Evolutionary conservation across 495 filamentous ascomycete species (phyloP), one percentile per base, ranked within the genome.

Genomic region (Friedmanniomyces simplex): DNA sequence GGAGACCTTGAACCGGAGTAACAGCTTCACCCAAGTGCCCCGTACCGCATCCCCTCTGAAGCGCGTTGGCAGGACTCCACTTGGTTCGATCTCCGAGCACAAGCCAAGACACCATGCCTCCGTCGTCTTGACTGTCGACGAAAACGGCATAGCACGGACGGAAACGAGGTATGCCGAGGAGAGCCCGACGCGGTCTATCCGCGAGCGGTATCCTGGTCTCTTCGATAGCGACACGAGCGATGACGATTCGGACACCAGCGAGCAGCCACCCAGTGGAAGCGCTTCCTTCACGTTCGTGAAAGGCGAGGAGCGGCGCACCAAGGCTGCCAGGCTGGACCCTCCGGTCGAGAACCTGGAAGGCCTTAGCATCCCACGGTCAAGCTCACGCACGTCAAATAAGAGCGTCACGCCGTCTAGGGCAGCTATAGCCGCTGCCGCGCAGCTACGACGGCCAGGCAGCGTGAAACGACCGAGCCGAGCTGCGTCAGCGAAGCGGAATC

Each of bases 131-230:
- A 62, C 55, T 10, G 64, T 73, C 39, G 71, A 71, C 58, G 66
- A 71, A 50, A 64, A 59, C 51, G 71, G 71, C 13, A 57, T 62
- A 21, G 71, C 71, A 10, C 63, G 69, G 1, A 73, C 71, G 0
- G 71, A 73, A 58, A 72, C 67, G 10, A 57, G 50, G 26, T 54
- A 55, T 25, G 54, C 57, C 0, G 60, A 65, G 2, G 61, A 65
- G 21, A 56, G 43, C 21, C 60, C 55, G 18, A 55, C 61, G 4
- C 63, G 61, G 32, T 63, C 69, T 20, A 58, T 64, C 4, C 50
- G 67, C 50, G 53, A 58, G 6, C 63, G 64, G 32, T 70, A 69
- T 54, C 67, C 68, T 41, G 66, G 63, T 12, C 58, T 69, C 0
- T 70, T 62, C 59, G 55, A 66, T 48, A 67, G 67, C n/a, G 69